Evolutionary conservation across 345 rosid species (phyloP).

Genomic region (Salix koriyanagi): DNA sequence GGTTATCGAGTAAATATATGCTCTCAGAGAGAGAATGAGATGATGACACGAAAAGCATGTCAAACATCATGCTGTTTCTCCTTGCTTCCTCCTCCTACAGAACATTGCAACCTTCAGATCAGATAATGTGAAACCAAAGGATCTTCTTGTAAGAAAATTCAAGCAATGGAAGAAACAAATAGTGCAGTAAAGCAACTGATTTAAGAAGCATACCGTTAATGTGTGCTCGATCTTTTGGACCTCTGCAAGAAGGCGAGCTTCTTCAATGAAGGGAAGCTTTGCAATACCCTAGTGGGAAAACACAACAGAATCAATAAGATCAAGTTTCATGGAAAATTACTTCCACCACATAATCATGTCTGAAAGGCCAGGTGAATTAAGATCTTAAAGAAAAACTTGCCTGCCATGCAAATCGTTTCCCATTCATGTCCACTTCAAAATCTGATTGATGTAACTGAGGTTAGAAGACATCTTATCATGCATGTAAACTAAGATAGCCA

Average conservation of each 20-base stretch:
- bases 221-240: slow-evolving; percentile 58
- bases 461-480: slow-evolving; percentile 11
- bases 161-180: background rate
- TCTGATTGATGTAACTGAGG: slow-evolving; percentile 44
- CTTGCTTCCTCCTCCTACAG: slow-evolving; percentile 73
- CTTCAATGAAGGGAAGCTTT: slow-evolving; percentile 88
- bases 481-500: slow-evolving; percentile 5
- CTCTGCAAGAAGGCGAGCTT: slow-evolving; percentile 75
- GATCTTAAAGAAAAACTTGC: slow-evolving; percentile 29
- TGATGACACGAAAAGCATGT: slow-evolving; percentile 72
- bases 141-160: background rate
- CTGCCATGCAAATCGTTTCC: slow-evolving; percentile 94
- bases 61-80: slow-evolving; percentile 68
- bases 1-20: slow-evolving; percentile 63
- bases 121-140: background rate
- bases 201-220: slow-evolving; percentile 50
- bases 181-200: background rate
- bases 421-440: slow-evolving; percentile 90
- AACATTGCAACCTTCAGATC: slow-evolving; percentile 4
- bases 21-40: slow-evolving; percentile 74
- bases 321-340: background rate
- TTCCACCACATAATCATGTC: background rate
- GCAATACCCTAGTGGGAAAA: slow-evolving; percentile 58
- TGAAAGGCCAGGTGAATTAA: background rate
- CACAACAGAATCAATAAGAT: background rate